Conservation (phyloP, 2,329 filamentous ascomycete genomes). For the Scopulariopsis brevicaulis region DNA sequence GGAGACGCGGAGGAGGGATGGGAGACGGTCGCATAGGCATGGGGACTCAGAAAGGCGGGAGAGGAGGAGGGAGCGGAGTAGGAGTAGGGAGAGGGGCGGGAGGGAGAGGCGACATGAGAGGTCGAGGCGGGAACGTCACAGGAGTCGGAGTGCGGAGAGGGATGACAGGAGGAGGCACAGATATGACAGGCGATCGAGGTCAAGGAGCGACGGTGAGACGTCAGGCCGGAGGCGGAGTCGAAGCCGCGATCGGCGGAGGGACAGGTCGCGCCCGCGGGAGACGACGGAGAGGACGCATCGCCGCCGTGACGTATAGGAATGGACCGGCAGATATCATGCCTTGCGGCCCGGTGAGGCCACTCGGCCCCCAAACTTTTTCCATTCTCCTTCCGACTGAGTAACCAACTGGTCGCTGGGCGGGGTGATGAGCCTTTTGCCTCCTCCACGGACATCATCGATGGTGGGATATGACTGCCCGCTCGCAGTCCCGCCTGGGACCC, state of each 20-base stretch:
- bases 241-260: slow-evolving; percentile 1
- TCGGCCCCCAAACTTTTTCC: neutral
- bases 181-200: slow-evolving; percentile 15
- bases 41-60: slow-evolving; percentile 9
- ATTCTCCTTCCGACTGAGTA: neutral
- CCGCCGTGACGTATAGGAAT: neutral
- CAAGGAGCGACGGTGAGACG: slow-evolving; percentile 22
- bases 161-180: slow-evolving; percentile 7
- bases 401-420: no score
- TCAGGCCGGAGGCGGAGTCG: slow-evolving; percentile 17
- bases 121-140: slow-evolving; percentile 9
- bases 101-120: slow-evolving; percentile 16
- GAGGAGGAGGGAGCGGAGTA: slow-evolving; percentile 11
- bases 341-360: neutral
- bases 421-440: no score
- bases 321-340: neutral
- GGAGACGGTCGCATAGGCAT: slow-evolving; percentile 5
- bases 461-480: no score
- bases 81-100: slow-evolving; percentile 17
- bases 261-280: neutral
- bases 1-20: slow-evolving; percentile 11
- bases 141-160: slow-evolving; percentile 5
- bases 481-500: no score
- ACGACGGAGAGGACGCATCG: neutral
- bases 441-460: no score